Percentiles rank a stretch among this genome's conserved stretches.
phyloP scores from a whole-genome alignment of 306 rosid genomes.

The Boehmeria nivea region DNA sequence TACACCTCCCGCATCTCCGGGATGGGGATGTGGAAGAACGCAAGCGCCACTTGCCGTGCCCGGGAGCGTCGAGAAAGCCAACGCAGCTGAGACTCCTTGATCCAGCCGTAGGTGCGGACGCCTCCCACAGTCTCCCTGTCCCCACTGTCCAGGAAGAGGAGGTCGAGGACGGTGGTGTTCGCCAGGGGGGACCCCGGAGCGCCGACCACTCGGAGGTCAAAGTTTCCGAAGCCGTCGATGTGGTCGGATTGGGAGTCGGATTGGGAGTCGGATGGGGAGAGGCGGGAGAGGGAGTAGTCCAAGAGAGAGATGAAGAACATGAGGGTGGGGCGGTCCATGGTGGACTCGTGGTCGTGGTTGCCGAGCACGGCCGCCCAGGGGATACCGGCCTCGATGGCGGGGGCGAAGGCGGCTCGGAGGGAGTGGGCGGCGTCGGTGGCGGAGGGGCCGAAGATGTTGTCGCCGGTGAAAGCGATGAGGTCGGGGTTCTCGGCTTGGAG shows the following conservation, averaged over 20 bases:
- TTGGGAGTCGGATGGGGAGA: conserved; percentile 30
- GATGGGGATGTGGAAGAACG: conserved; percentile 83
- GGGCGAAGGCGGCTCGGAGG: conserved; percentile 65
- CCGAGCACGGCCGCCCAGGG: conserved; percentile 97
- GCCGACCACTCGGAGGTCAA: conserved; percentile 59
- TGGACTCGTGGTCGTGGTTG: conserved; percentile 94
- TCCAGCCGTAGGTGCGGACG: conserved; percentile 75
- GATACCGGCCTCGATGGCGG: conserved; percentile 71
- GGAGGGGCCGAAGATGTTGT: conserved; percentile 81
- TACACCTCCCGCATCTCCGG: conserved; percentile 66
- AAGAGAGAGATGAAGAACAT: conserved; percentile 78
- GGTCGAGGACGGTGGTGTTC: conserved; percentile 70
- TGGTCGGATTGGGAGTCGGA: conserved; percentile 19
- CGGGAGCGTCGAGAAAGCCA: conserved; percentile 47
- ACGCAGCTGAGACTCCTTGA: conserved; percentile 75
- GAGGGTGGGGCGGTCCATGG: conserved; percentile 69
- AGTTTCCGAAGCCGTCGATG: conserved; percentile 89
- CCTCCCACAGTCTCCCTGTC: conserved; percentile 60
- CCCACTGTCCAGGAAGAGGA: conserved; percentile 90
- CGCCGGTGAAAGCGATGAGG: conserved; percentile 90
- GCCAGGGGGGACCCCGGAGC: conserved; percentile 72
- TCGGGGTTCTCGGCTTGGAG: conserved; percentile 63
- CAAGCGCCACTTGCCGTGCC: conserved; percentile 42
- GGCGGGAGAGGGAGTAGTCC: conserved; percentile 79
- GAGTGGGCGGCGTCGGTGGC: conserved; percentile 83